phyloP scores from a whole-genome alignment of 2,329 filamentous ascomycete species.

The Lomentospora prolificans region DNA sequence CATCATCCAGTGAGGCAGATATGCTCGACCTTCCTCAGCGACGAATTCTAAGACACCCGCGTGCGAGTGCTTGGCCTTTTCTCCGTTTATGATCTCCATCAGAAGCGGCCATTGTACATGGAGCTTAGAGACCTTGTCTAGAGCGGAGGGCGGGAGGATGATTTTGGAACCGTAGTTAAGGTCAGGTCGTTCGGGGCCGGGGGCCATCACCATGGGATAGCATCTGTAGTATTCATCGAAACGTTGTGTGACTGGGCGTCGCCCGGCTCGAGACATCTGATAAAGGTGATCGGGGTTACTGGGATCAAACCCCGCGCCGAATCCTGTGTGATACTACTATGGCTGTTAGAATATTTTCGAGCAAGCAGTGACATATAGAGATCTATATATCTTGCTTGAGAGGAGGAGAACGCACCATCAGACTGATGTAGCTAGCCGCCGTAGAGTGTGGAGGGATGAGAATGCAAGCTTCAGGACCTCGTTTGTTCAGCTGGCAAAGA shows the following conservation, averaged over 20 bases:
- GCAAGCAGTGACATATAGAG: too few relatives aligned
- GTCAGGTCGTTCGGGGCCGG: constrained; percentile 76
- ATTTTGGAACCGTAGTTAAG: constrained; percentile 97
- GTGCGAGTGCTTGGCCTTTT: constrained; percentile 71
- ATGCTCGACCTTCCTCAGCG: constrained; percentile 92
- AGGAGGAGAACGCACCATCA: constrained; percentile 1
- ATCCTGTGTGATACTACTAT: constrained; percentile 15
- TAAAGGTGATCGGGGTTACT: constrained; percentile 38
- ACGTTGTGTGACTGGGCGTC: constrained; percentile 52
- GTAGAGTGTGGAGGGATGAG: too few relatives aligned
- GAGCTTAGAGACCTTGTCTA: constrained; percentile 91
- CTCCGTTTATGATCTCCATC: constrained; percentile 89
- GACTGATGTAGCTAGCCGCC: not conserved
- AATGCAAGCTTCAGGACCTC: not conserved
- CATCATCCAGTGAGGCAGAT: constrained; percentile 98
- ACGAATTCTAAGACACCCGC: constrained; percentile 96
- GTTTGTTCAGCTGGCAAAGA: not conserved
- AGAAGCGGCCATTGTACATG: constrained; percentile 97
- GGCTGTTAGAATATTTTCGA: not conserved
- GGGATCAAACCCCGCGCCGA: constrained; percentile 34
- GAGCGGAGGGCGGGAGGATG: constrained; percentile 87
- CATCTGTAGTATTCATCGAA: constrained; percentile 99
- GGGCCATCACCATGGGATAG: constrained; percentile 91
- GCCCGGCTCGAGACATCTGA: constrained; percentile 34
- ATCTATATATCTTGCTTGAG: not conserved